Base-by-base conservation (phyloP, 139 green algal species). In the Raphidocelis subcapitata region DNA sequence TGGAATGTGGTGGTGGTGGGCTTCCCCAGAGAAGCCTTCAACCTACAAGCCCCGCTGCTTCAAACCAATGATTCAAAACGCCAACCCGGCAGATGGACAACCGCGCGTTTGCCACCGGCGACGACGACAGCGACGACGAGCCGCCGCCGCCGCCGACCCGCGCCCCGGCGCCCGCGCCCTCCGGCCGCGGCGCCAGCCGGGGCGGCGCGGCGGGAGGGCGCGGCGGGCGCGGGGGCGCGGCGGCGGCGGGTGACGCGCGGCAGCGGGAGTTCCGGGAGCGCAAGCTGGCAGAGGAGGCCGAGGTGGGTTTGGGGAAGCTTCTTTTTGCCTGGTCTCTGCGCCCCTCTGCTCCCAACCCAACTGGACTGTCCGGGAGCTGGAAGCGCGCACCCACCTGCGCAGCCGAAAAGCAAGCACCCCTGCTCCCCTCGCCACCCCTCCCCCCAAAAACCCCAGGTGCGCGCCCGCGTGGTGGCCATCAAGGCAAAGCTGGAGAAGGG, bases 211-310 rank as follows among this genome's bases (percentile, higher is more conserved):
- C n/a, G n/a, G n/a, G n/a, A n/a, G n/a, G n/a, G n/a, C n/a, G n/a
- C n/a, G n/a, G n/a, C n/a, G n/a, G n/a, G n/a, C n/a, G n/a, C n/a
- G n/a, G n/a, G n/a, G n/a, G n/a, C n/a, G n/a, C n/a, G n/a, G n/a
- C n/a, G 56, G 74, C 89, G 71, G 88, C 92, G 62, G 84, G 87
- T 10, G 80, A 86, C 0, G 57, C 66, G 18, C 62, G 82, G 12
- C 72, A 90, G 64, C 82, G 81, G 10, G 82, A 90, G 69, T 77
- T 80, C 35, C 68, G 85, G 18, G 65, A 74, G 29, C 71, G 67
- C 41, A 88, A 91, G 82, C 82, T 97, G 55, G 77, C 52, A 2
- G 66, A 86, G 49, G 91, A 96, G 69, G 77, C 81, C 24, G 56
- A 88, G 72, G 82, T 92, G 46, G 2, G 49, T n/a, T n/a, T n/a